A percentile compares a stretch with the other conserved stretches of the same genome.
Conservation (phyloP, 2,329 filamentous ascomycete genomes). For the Epichloe amarillans region DNA sequence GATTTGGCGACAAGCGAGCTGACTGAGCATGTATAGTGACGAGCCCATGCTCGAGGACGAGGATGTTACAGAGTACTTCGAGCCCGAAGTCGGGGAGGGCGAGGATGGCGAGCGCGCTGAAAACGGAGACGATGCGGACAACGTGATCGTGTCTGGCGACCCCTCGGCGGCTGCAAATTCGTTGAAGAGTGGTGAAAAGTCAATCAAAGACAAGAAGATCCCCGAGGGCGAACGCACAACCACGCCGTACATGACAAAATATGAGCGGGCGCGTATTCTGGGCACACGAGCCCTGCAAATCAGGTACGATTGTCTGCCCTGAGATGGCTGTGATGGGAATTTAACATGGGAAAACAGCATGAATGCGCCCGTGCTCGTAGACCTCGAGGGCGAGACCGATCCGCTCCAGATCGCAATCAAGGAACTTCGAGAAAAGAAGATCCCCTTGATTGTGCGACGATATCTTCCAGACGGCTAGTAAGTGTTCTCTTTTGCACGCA, state of each 20-base stretch:
- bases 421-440: conserved; percentile 96
- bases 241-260: conserved; percentile 99
- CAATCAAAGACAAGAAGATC: conserved; percentile 72
- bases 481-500: conserved; percentile 25
- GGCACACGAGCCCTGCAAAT: conserved; percentile 92
- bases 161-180: conserved; percentile 44
- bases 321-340: conserved; percentile 3
- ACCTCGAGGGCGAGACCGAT: conserved; percentile 94
- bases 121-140: conserved; percentile 43
- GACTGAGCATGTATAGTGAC: conserved; percentile 33
- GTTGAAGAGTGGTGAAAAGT: conserved; percentile 39
- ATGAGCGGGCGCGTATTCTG: conserved; percentile 85
- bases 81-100: conserved; percentile 39
- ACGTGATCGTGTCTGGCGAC: conserved; percentile 48
- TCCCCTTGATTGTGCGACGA: conserved; percentile 83
- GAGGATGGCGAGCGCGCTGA: conserved; percentile 37
- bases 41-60: conserved; percentile 63
- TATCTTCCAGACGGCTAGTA: conserved; percentile 96
- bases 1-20: not conserved
- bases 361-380: conserved; percentile 93
- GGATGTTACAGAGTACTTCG: conserved; percentile 45
- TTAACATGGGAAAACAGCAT: conserved; percentile 45
- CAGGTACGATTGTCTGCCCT: conserved; percentile 50
- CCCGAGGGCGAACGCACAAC: conserved; percentile 77
- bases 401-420: conserved; percentile 95